Percentiles rank a stretch among this genome's conserved stretches.
Evolutionary conservation across 345 rosid species (phyloP).

Genomic region (Nasturtium officinale): DNA sequence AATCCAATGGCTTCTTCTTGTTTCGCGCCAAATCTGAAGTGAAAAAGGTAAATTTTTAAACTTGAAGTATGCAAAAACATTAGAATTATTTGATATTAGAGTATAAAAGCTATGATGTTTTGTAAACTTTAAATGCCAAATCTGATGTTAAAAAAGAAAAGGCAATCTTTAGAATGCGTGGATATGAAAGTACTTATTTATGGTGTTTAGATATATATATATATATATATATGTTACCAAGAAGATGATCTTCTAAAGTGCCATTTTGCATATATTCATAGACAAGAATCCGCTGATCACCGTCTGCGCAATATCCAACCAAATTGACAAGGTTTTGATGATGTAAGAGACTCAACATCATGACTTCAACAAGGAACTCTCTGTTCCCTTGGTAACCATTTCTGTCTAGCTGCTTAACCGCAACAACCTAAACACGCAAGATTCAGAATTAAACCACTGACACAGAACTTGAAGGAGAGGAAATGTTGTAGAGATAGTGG

Average conservation of each 20-base stretch:
- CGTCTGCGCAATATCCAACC: slow-evolving; percentile 80
- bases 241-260: slow-evolving; percentile 77
- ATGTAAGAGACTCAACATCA: slow-evolving; percentile 72
- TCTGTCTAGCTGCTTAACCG: slow-evolving; percentile 83
- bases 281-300: slow-evolving; percentile 71
- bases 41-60: neutral
- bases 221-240: slow-evolving; percentile 48
- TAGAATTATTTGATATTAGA: neutral
- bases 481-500: neutral
- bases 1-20: slow-evolving; percentile 57
- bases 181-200: neutral
- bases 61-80: neutral
- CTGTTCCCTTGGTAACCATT: slow-evolving; percentile 83
- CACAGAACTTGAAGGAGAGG: neutral
- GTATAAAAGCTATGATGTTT: neutral
- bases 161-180: neutral
- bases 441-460: neutral
- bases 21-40: slow-evolving; percentile 48
- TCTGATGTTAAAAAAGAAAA: too few relatives aligned
- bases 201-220: neutral
- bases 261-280: slow-evolving; percentile 75
- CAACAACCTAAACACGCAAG: slow-evolving; percentile 51
- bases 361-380: slow-evolving; percentile 78
- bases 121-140: neutral
- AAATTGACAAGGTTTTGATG: slow-evolving; percentile 70